phyloP scores from a whole-genome alignment of 108 stramenopile genomes.

The Discostella pseudostelligera region DNA sequence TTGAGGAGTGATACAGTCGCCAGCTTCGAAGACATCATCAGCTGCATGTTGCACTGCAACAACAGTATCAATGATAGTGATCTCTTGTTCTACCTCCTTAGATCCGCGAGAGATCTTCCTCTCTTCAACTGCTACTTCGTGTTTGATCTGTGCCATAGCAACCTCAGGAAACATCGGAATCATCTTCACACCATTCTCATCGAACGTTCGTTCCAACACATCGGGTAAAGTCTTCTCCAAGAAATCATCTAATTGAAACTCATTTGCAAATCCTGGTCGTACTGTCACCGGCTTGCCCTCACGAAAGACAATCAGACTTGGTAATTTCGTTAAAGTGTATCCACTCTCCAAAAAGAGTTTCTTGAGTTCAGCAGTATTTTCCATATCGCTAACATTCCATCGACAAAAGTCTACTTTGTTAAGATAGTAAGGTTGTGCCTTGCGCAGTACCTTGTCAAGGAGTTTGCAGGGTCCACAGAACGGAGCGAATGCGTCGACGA shows the following conservation, averaged over 20 bases:
- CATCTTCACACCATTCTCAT: conserved; percentile 34
- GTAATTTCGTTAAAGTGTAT: conserved; percentile 26
- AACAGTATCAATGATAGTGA: neutral
- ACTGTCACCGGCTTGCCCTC: conserved; percentile 27
- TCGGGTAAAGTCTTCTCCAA: conserved; percentile 39
- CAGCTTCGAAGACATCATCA: neutral
- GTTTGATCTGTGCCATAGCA: neutral
- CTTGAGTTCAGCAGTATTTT: conserved; percentile 27
- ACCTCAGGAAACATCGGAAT: neutral
- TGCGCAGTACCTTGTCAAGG: conserved; percentile 40
- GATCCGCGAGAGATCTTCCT: neutral
- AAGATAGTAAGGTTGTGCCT: conserved; percentile 30
- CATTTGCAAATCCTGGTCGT: conserved; percentile 41
- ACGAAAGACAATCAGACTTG: conserved; percentile 30
- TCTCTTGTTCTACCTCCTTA: neutral
- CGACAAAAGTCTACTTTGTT: conserved; percentile 34
- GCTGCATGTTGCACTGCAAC: neutral
- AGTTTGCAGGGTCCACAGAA: conserved; percentile 47
- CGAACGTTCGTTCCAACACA: conserved; percentile 37
- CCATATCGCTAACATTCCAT: conserved; percentile 41
- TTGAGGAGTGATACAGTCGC: conserved; percentile 12
- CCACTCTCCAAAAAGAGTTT: conserved; percentile 24
- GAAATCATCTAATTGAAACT: conserved; percentile 38
- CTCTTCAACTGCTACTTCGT: conserved; percentile 1
- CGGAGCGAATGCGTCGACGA: conserved; percentile 26